Conservation (phyloP, 129 eudicot genomes). For the Helichrysum umbraculigerum region DNA sequence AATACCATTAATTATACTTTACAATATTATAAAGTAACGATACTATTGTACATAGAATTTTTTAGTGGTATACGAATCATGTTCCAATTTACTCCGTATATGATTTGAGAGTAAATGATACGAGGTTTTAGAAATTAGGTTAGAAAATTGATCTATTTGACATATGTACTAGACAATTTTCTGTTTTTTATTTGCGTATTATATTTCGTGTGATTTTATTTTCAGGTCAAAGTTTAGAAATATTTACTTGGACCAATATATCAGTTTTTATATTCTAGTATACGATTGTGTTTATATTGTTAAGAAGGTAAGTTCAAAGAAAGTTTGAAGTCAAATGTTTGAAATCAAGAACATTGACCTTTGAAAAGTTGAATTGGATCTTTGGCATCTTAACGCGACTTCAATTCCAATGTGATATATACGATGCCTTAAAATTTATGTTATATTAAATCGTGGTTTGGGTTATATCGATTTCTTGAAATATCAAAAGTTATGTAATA, state of each 20-base stretch:
- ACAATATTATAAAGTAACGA: too few relatives aligned
- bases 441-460: background rate
- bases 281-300: background rate
- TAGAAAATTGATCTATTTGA: background rate
- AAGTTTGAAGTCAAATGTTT: background rate
- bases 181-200: background rate
- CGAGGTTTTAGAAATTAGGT: too few relatives aligned
- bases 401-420: background rate
- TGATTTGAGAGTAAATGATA: too few relatives aligned
- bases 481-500: background rate
- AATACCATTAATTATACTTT: too few relatives aligned
- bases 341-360: background rate
- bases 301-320: background rate
- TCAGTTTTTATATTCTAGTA: background rate
- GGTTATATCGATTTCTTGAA: background rate
- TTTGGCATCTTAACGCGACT: background rate
- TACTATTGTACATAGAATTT: too few relatives aligned
- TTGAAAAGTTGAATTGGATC: conserved; percentile 5
- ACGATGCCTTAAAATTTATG: too few relatives aligned
- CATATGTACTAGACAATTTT: background rate
- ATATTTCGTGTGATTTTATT: background rate
- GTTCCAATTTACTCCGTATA: too few relatives aligned
- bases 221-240: background rate
- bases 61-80: too few relatives aligned
- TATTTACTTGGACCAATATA: background rate